phyloP scores from a whole-genome alignment of 2,329 filamentous ascomycete species.

The Pyricularia sp. region DNA sequence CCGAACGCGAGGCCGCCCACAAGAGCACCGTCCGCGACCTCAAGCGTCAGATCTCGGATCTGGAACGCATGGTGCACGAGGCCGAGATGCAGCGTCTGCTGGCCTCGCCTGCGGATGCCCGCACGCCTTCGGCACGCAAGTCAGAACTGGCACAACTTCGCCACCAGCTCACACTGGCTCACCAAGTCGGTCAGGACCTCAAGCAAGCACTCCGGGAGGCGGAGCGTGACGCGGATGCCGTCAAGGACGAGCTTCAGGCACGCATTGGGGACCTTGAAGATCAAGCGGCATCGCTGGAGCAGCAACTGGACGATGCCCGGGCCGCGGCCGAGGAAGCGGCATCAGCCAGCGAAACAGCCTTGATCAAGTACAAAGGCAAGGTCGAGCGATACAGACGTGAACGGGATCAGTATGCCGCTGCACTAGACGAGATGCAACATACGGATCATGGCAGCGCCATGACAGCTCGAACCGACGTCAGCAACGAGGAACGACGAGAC shows the following conservation, averaged over 20 bases:
- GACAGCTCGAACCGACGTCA: constrained; percentile 25
- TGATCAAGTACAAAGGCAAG: constrained; percentile 32
- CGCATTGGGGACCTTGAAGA: constrained; percentile 46
- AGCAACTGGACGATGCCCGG: constrained; percentile 42
- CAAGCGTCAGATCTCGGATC: constrained; percentile 50
- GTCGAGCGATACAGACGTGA: constrained; percentile 38
- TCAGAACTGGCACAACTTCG: constrained; percentile 46
- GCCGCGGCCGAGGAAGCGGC: constrained; percentile 35
- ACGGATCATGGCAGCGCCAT: constrained; percentile 15
- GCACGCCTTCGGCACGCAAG: constrained; percentile 37
- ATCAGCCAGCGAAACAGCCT: constrained; percentile 27
- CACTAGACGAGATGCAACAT: constrained; percentile 17
- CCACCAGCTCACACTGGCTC: constrained; percentile 45
- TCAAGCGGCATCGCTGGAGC: constrained; percentile 43
- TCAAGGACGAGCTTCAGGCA: constrained; percentile 34
- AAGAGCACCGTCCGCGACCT: constrained; percentile 49
- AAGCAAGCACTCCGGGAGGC: constrained; percentile 35
- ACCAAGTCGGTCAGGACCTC: constrained; percentile 44
- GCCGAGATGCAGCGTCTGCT: constrained; percentile 39
- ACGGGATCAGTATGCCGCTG: constrained; percentile 24
- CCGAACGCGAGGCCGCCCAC: constrained; percentile 52
- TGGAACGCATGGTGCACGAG: constrained; percentile 57
- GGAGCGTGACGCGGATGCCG: constrained; percentile 29
- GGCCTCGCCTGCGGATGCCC: constrained; percentile 25
- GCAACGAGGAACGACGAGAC: constrained; percentile 42